phyloP scores from a whole-genome alignment of 768 basidiomycete genomes.

The Phylloporus arenicola region DNA sequence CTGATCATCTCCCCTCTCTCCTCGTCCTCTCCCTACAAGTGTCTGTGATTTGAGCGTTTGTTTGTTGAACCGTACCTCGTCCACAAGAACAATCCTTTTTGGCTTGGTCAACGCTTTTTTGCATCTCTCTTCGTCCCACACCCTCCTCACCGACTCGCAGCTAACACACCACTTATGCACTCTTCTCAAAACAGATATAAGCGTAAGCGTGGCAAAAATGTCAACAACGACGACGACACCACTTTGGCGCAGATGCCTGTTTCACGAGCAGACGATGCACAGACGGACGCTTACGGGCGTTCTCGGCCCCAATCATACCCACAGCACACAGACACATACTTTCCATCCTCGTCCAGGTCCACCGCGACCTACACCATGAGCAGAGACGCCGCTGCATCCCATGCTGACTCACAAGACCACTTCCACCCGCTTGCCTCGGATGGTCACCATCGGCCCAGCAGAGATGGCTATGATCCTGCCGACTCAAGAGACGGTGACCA shows the following conservation, averaged over 20 bases:
- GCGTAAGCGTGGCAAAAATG: conserved; percentile 49
- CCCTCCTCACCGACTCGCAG: conserved; percentile 16
- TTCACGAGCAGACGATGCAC: conserved; percentile 47
- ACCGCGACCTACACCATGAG: conserved; percentile 42
- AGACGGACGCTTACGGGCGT: conserved; percentile 50
- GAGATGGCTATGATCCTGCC: conserved; percentile 43
- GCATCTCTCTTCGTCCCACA: conserved; percentile 8
- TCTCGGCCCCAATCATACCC: conserved; percentile 40
- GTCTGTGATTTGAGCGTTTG: conserved; percentile 31
- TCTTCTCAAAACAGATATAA: conserved; percentile 38
- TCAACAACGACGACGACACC: conserved; percentile 45
- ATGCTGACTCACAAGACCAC: conserved; percentile 41
- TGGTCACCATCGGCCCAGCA: conserved; percentile 45
- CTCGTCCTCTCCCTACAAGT: conserved; percentile 16
- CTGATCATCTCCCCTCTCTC: conserved; percentile 22
- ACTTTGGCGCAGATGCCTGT: conserved; percentile 33
- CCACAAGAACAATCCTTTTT: conserved; percentile 26
- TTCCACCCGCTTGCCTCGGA: conserved; percentile 39
- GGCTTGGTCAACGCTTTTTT: conserved; percentile 25
- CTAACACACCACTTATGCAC: conserved; percentile 31
- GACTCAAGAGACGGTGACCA: conserved; percentile 42
- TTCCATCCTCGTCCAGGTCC: conserved; percentile 40
- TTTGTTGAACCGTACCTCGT: conserved; percentile 24
- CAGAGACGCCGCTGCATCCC: conserved; percentile 50
- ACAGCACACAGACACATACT: conserved; percentile 41